Percentiles rank a stretch among this genome's conserved stretches.
These are phyloP conservation scores for Penicillium bovifimosum DNA, from an alignment of 495 filamentous ascomycete genomes.

Conservation along the genomic window DNA sequence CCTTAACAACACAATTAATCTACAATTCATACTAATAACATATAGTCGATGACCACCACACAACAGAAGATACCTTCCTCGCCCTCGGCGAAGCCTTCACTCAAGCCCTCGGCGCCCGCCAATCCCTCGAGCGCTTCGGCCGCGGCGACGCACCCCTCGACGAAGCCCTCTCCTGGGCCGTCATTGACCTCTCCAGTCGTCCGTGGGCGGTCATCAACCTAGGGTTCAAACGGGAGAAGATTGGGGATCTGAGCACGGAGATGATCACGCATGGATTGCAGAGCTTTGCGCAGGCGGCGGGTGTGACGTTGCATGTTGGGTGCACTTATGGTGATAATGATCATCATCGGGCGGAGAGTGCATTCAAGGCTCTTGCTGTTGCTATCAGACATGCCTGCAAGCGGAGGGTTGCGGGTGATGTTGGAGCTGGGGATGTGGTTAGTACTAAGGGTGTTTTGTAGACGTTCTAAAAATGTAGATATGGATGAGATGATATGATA, in stretches of 20 bases:
- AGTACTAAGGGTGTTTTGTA: conserved; percentile 88
- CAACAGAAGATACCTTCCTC: conserved; percentile 91
- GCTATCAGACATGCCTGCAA: conserved; percentile 71
- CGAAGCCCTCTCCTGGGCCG: conserved; percentile 89
- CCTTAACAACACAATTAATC: no score
- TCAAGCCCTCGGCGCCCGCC: conserved; percentile 63
- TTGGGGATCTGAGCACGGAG: conserved; percentile 87
- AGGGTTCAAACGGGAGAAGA: conserved; percentile 79
- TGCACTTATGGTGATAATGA: conserved; percentile 85
- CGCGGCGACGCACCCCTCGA: conserved; percentile 87
- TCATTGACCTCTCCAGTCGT: conserved; percentile 88
- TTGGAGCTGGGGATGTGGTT: conserved; percentile 82
- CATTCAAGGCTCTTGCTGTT: conserved; percentile 92
- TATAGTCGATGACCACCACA: conserved; percentile 98
- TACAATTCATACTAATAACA: no score
- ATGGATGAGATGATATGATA: conserved; percentile 2
- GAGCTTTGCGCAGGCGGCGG: conserved; percentile 85
- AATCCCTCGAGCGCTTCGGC: conserved; percentile 85
- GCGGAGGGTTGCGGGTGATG: conserved; percentile 62
- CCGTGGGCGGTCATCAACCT: conserved; percentile 79
- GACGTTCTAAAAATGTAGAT: background rate
- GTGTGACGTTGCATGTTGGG: conserved; percentile 91
- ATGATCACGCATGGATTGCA: conserved; percentile 96
- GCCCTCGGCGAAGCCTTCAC: conserved; percentile 84
- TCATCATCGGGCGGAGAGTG: conserved; percentile 93